Evolutionary conservation across 257 asterid genomes (phyloP).

Genomic region (Fraxinus excelsior): DNA sequence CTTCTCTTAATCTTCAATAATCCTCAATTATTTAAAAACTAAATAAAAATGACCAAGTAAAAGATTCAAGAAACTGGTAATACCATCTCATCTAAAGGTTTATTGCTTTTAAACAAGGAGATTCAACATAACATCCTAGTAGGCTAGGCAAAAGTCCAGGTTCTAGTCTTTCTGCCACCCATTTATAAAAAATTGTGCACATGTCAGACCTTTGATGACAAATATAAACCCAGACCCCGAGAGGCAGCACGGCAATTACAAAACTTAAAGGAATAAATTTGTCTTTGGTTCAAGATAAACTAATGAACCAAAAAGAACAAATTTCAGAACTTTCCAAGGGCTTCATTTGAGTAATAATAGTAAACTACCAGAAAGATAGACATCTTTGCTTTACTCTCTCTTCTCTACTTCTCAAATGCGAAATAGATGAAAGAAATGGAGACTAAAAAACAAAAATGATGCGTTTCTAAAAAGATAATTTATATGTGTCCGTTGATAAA

Average conservation of each 20-base stretch:
- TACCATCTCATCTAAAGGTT: too few relatives aligned
- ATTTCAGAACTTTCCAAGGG: slow-evolving; percentile 3
- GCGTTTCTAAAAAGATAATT: neutral
- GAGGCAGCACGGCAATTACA: neutral
- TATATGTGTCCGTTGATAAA: neutral
- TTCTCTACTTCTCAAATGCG: slow-evolving; percentile 10
- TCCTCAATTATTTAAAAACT: slow-evolving; percentile 7
- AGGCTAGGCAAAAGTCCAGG: too few relatives aligned
- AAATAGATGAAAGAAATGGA: neutral
- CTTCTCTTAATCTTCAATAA: slow-evolving; percentile 2
- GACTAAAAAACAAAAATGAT: neutral
- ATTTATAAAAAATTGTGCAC: too few relatives aligned
- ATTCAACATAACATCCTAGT: too few relatives aligned
- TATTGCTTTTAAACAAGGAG: too few relatives aligned
- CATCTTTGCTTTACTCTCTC: slow-evolving; percentile 5
- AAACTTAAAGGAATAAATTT: too few relatives aligned
- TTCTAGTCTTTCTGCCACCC: too few relatives aligned
- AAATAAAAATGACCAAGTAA: slow-evolving; percentile 16
- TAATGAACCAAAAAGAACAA: neutral
- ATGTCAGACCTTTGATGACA: neutral
- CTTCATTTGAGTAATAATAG: neutral
- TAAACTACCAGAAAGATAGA: neutral
- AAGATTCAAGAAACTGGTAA: neutral
- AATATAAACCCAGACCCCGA: neutral
- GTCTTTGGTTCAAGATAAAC: neutral